phyloP scores from a whole-genome alignment of 176 grass and related monocot species.

The Raddia guianensis region DNA sequence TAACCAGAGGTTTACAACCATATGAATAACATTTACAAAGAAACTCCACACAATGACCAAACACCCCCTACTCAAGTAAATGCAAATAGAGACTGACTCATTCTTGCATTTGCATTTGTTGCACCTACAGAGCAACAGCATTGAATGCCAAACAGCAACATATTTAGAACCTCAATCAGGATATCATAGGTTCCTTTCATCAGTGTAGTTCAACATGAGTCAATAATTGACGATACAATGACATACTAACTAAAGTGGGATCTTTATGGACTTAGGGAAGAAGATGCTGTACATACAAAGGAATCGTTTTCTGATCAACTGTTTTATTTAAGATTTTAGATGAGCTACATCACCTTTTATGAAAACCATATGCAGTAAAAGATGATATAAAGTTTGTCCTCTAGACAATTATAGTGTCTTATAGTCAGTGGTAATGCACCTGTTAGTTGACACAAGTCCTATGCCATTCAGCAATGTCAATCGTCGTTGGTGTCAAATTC shows the following conservation, averaged over 20 bases:
- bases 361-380: neutral
- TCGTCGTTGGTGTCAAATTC: neutral
- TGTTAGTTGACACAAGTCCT: neutral
- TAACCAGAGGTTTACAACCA: too few relatives aligned
- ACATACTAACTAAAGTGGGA: neutral
- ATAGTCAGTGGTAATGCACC: neutral
- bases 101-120: neutral
- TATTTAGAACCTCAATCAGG: conserved; percentile 15
- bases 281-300: conserved; percentile 13
- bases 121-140: conserved; percentile 4
- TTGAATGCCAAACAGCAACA: conserved; percentile 8
- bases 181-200: conserved; percentile 2
- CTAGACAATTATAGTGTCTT: neutral
- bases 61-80: neutral
- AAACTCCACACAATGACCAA: too few relatives aligned
- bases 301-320: neutral
- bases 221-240: conserved; percentile 19
- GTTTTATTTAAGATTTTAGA: conserved; percentile 6
- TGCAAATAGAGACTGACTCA: neutral
- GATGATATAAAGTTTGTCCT: neutral
- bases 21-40: too few relatives aligned
- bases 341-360: neutral
- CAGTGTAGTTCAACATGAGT: conserved; percentile 19
- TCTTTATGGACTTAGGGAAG: conserved; percentile 23
- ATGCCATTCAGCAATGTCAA: neutral